Evolutionary conservation across 2,329 filamentous ascomycete species (phyloP), one percentile per base, ranked within the genome.

Genomic region (Diaporthe batatas): DNA sequence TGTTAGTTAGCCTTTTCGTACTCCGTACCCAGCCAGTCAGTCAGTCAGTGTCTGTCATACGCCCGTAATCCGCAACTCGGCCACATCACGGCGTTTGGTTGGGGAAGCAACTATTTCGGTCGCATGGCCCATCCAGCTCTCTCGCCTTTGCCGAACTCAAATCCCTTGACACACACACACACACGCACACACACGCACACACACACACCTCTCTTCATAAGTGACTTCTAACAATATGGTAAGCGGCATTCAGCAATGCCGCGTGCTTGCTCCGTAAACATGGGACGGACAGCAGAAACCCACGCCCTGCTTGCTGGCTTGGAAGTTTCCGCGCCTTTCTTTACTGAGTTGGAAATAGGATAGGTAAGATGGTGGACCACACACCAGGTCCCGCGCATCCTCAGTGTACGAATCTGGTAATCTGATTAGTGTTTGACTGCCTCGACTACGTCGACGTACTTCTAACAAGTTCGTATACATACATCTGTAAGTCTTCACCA

Each of bases 281-380:
- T 12, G 32, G 21, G 47, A 25, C 21, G 14, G 44, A 12, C 44
- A 8, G 21, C 8, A 42, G n/a, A 42, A 14, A 14, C 14, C 16
- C 39, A 42, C 39, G 39, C 44, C 44, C 21, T 51, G 12, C 32
- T 53, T 67, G 62, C 44, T 12, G 39, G 12, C 32, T 53, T 67
- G 62, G 62, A 67, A 67, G 32, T 7, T 67, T 67, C 62, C 51
- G 62, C 32, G 47, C 44, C 62, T 39, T 67, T 67, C 62, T 29
- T 29, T 29, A 5, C 5, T 3, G 32, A 39, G 32, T n/a, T 53
- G n/a, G 18, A 39, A 14, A n/a, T 47, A 21, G 32, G 62, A n/a
- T 47, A 47, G 32, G 62, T 53, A 14, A 53, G 44, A 67, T 42
- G 39, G 39, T 42, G 39, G 36, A 36, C 14, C 42, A 44, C 29